Base-by-base conservation (phyloP, 2,329 filamentous ascomycete genomes). In the Xylaria sp. region DNA sequence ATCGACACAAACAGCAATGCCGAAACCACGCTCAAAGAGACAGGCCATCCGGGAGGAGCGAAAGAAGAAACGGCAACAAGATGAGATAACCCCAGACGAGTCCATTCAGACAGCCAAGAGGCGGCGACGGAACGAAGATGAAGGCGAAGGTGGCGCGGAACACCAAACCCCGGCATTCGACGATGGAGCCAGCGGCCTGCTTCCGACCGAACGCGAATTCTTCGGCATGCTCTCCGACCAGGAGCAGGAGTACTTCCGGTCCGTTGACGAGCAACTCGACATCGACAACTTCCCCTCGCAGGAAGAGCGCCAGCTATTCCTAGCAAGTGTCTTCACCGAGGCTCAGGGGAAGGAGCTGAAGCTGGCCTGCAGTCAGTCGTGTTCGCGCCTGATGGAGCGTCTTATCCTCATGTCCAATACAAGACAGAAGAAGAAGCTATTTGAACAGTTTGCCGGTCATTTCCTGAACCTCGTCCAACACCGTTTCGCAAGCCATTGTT, bases 401-500 rank as follows among this genome's bases (percentile, higher is more conserved):
- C 81, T 99, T 77, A 97, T 99, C 62, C 85, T 94, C 62, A 83
- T 97, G 70, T 95, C 93, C 32, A 91, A 88, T 39, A 86, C 91
- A 36, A 82, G 83, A 20, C 96, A 98, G 81, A 90, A 97, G 80
- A 97, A 97, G 84, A 86, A 86, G 56, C 82, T 99, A 23, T 98
- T 98, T 78, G 87, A 89, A 72, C 93, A 92, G 52, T 97, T 98
- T 79, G 90, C 85, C 23, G 90, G 91, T 39, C 93, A 98, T 80
- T 97, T 98, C 80, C 83, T 95, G 66, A 91, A 94, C 74, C 87
- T 99, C 32, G 90, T 97, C 60, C 94, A 97, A 78, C 96, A 99
- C 81, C 91, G 96, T 20, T 99, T 99, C 76, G 96, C 96, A 5
- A 97, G 94, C 68, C 96, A 99, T 83, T 98, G 95, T 81, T 97